A percentile compares a stretch with the other conserved stretches of the same genome.
Conservation (phyloP, 768 basidiomycete species). For the Leucocoprinus birnbaumii region DNA sequence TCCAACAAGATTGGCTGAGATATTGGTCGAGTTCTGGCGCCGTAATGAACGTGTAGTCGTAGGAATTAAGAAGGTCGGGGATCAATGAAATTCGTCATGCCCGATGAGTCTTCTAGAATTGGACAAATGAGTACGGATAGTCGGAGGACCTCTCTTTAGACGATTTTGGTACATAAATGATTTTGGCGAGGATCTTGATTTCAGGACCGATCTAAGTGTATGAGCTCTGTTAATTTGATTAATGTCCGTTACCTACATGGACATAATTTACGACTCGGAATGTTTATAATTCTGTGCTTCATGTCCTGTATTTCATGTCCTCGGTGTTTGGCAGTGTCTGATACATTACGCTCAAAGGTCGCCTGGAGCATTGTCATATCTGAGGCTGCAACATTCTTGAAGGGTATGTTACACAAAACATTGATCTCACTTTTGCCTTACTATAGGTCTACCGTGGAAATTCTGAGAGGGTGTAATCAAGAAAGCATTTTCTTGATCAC, state of each 20-base stretch:
- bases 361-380: too few species aligned
- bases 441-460: too few species aligned
- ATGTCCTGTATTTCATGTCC: background rate
- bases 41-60: constrained; percentile 74
- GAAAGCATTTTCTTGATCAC: too few species aligned
- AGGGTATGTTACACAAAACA: too few species aligned
- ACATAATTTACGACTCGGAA: too few species aligned
- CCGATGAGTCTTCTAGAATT: background rate
- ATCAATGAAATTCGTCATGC: constrained; percentile 23
- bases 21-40: constrained; percentile 87
- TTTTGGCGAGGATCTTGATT: background rate
- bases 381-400: too few species aligned
- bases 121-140: background rate
- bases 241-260: constrained; percentile 3
- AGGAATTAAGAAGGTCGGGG: constrained; percentile 59
- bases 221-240: too few species aligned
- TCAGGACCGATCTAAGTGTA: background rate
- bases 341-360: too few species aligned
- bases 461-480: too few species aligned
- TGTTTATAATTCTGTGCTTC: background rate
- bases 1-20: constrained; percentile 74
- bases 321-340: too few species aligned
- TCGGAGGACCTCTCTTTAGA: background rate
- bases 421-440: too few species aligned
- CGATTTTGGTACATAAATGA: background rate